Conservation (phyloP, 192 early-diverging fungal genomes). For the Coemansia sp. region DNA sequence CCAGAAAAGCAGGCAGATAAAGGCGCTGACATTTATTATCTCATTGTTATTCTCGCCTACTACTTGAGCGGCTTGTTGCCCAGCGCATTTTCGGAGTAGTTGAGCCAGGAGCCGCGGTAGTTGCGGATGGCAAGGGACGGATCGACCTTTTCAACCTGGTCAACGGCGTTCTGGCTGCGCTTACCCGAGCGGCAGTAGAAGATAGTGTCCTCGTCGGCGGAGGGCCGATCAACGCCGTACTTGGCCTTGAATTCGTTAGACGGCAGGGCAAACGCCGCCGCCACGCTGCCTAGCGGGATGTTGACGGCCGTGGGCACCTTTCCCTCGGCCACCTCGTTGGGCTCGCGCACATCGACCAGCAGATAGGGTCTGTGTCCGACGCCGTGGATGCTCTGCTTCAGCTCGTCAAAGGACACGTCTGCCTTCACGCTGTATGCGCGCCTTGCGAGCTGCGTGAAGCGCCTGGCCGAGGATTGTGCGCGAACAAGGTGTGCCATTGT, state of each 20-base stretch:
- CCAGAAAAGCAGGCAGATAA: not conserved
- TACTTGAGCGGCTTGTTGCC: conserved; percentile 35
- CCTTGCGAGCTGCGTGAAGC: conserved; percentile 1
- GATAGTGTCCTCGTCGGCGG: conserved; percentile 56
- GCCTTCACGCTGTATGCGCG: conserved; percentile 42
- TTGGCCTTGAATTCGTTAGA: conserved; percentile 45
- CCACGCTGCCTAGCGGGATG: conserved; percentile 64
- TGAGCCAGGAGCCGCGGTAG: conserved; percentile 54
- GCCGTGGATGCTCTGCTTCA: conserved; percentile 48
- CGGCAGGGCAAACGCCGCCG: conserved; percentile 49
- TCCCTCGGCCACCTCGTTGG: conserved; percentile 61
- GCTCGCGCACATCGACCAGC: conserved; percentile 72
- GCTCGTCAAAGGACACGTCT: conserved; percentile 51
- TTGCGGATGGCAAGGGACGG: conserved; percentile 41
- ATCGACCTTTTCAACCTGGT: conserved; percentile 58
- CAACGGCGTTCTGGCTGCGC: conserved; percentile 65
- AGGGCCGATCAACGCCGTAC: conserved; percentile 65
- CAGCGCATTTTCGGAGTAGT: conserved; percentile 47
- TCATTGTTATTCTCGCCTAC: too few relatives aligned
- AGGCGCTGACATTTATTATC: not conserved
- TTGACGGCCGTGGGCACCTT: conserved; percentile 66
- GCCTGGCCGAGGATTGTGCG: conserved; percentile 1
- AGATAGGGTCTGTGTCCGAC: conserved; percentile 34
- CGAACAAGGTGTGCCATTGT: conserved; percentile 1
- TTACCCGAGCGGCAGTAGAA: conserved; percentile 71